Base-by-base conservation (phyloP, 208 protist species). In the Leishmania aethiopica region DNA sequence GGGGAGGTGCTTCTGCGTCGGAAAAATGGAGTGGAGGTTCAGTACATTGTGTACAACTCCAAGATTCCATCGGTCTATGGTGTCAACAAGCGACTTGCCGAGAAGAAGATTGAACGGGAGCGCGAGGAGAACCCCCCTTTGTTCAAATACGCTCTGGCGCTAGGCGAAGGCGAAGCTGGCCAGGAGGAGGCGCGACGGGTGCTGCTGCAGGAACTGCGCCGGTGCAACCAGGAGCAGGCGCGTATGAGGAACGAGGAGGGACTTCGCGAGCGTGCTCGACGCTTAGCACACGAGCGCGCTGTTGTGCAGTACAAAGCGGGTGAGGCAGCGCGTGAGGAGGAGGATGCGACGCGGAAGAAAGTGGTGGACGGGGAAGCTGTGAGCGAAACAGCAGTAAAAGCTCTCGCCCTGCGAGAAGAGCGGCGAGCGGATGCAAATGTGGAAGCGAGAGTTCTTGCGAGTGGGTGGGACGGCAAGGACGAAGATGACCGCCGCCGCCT, bases 1-100 rank as follows among this genome's bases (percentile, higher is more conserved):
- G 89, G 88, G 3, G 90, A 96, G 45, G 91, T 96, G 53, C 47
- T 96, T 32, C 66, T 86, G 11, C 83, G 82, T 40, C 77, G 67
- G 8, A 86, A 89, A n/a, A 70, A 88, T 75, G 78, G 83, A 3
- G 77, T 78, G 17, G 74, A 89, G 70, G 87, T 88, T 37, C 86
- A 94, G 81, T 94, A 91, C 57, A 77, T 90, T n/a, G 87, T 94
- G n/a, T 95, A 92, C 84, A 90, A 94, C 75, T 78, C 91, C 67
- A 92, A 86, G 62, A 73, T 92, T 32, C 90, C 91, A 11, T 95
- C 89, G 5, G 89, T 94, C 78, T 78, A 88, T 55, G 93, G 88
- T 19, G 77, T 91, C n/a, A 94, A 96, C 84, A 85, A 87, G 81
- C 87, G 89, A 74, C 78, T 96, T 59, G 88, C 89, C 45, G 86